phyloP scores from a whole-genome alignment of 2,329 filamentous ascomycete genomes.

The Hymenotorrendiella dingleyae region DNA sequence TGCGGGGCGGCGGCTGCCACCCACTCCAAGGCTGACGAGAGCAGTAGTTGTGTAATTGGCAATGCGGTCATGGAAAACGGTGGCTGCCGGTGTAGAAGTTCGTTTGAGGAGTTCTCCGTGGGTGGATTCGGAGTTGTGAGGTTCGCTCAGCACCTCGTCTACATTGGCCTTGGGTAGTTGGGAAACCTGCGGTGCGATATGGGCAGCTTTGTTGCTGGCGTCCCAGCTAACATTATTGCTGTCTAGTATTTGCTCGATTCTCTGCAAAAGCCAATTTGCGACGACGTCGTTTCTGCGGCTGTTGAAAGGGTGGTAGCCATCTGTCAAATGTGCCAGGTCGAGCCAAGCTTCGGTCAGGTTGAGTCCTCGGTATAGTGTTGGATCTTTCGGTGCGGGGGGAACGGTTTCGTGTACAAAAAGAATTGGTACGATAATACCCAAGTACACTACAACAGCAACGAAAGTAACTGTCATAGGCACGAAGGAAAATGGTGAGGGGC shows the following conservation, averaged over 20 bases:
- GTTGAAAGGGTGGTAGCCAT: slow-evolving; percentile 82
- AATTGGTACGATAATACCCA: slow-evolving; percentile 68
- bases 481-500: slow-evolving; percentile 63
- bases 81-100: slow-evolving; percentile 37
- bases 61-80: slow-evolving; percentile 71
- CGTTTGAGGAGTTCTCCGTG: slow-evolving; percentile 15
- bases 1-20: slow-evolving; percentile 28
- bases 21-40: slow-evolving; percentile 33
- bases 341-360: slow-evolving; percentile 83
- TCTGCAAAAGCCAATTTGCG: slow-evolving; percentile 65
- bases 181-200: background rate
- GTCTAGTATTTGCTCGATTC: slow-evolving; percentile 64
- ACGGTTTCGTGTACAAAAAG: slow-evolving; percentile 72
- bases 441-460: slow-evolving; percentile 69
- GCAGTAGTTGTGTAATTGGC: slow-evolving; percentile 72
- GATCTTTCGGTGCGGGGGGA: slow-evolving; percentile 54
- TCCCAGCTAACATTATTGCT: slow-evolving; percentile 49
- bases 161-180: background rate
- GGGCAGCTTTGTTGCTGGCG: slow-evolving; percentile 30
- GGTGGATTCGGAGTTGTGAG: background rate
- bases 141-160: background rate
- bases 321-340: slow-evolving; percentile 71
- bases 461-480: slow-evolving; percentile 75
- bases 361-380: slow-evolving; percentile 54
- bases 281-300: slow-evolving; percentile 76